Percentiles rank a stretch among this genome's conserved stretches.
These are phyloP conservation scores for Zymoseptoria pseudotritici DNA, from an alignment of 2,329 filamentous ascomycete genomes.

Conservation along the genomic window DNA sequence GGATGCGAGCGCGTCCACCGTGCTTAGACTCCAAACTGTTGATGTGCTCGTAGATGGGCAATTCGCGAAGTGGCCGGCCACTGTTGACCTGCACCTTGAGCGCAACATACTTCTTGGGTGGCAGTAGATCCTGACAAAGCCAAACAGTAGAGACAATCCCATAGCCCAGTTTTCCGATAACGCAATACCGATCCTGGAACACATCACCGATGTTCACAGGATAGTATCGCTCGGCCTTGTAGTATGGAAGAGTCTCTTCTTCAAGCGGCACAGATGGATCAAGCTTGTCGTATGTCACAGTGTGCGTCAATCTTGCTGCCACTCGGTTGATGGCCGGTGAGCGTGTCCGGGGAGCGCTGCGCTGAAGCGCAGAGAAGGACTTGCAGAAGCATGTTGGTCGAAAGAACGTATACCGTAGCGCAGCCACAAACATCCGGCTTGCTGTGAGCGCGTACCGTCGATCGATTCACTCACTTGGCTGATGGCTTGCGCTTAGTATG, in stretches of 20 bases:
- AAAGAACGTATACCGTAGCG: no score
- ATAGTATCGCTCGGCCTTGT: constrained; percentile 30
- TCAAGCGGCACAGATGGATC: constrained; percentile 11
- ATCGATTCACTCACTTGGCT: no score
- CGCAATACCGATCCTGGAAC: constrained; percentile 29
- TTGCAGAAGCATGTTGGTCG: no score
- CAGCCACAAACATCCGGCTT: no score
- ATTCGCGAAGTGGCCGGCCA: constrained; percentile 26
- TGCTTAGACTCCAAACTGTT: constrained; percentile 21
- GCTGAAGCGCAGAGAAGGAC: not conserved
- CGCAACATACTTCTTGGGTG: constrained; percentile 22
- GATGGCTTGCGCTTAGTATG: no score
- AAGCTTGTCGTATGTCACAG: not conserved
- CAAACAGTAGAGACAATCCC: constrained; percentile 38
- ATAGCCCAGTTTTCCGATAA: constrained; percentile 39
- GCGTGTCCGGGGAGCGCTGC: no score
- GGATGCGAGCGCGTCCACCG: constrained; percentile 26
- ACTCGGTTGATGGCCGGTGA: not conserved
- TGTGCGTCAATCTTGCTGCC: not conserved
- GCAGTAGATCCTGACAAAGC: constrained; percentile 34
- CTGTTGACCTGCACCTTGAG: constrained; percentile 32
- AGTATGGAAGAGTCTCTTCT: constrained; percentile 23
- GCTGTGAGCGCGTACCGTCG: no score
- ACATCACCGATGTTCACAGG: constrained; percentile 32
- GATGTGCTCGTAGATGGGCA: constrained; percentile 27